Base-by-base conservation (phyloP, 2,329 filamentous ascomycete genomes). In the Nannizzia gypsea region DNA sequence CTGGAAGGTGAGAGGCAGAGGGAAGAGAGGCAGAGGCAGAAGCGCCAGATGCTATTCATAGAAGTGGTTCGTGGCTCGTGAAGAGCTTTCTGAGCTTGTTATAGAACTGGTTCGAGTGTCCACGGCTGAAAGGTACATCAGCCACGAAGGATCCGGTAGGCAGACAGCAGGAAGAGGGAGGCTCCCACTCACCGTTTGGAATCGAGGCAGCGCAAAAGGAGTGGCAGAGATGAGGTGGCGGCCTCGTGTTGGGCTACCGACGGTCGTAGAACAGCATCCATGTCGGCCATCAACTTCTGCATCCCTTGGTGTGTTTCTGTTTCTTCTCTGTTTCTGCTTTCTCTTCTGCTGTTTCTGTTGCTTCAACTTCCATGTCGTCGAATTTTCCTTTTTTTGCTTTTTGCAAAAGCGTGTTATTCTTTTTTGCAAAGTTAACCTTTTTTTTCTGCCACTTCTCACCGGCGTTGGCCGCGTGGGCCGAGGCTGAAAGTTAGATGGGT, bases 391-490 rank as follows among this genome's bases (percentile, higher is more conserved):
- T 26, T 5, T 48, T 15, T 26, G 20, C 24, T 48, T 48, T 31
- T 31, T 31, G 31, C 31, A 34, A 31, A 31, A 34, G 11, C n/a
- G 31, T 34, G 31, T 48, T 48, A 9, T 11, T 26, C 20, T 26
- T 48, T 15, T 24, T 22, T 48, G 9, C 22, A 34, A 34, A 34
- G 31, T 34, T 48, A 8, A 20, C 6, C 17, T 24, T 50, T 15
- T 48, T 48, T 31, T 26, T 52, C 48, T 52, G 22, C 26, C 22
- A 20, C 26, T 52, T 52, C 48, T 52, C 48, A 52, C 48, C 48
- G 48, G 48, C 48, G 48, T 28, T 52, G 48, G 48, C 48, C 48
- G 48, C 48, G 48, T 52, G 48, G 48, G 48, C 48, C 48, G 48
- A 52, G 48, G 48, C 48, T 52, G 13, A 52, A 31, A 46, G 13